Evolutionary conservation across 192 early-diverging fungal species (phyloP), one percentile per base, ranked within the genome.

Genomic region (Gamsiella multidivaricata): DNA sequence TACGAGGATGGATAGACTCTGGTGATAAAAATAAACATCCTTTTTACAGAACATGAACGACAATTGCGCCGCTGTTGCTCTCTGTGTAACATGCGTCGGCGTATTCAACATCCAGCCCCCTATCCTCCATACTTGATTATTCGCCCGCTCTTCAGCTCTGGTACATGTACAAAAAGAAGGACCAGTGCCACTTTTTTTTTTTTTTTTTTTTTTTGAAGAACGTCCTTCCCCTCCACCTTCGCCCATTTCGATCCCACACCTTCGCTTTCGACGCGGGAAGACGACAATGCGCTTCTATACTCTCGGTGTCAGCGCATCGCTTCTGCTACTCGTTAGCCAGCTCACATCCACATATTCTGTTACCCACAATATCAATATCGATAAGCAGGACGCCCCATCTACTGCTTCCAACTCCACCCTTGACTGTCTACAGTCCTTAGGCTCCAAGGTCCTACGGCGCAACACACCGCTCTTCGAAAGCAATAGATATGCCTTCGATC

Each of bases 401-500:
- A 28, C 23, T 11, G 52, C 65, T 7, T 14, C n/a, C 31, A 65
- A 54, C 25, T 50, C 66, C 1, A 52, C 45, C 7, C 32, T 61
- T 10, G 32, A 52, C 2, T 71, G 69, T 42, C 54, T 71, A 6
- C 46, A 62, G 18, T 61, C 69, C 15, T 18, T 71, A 10, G 69
- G 69, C 0, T 36, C 69, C 53, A 71, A 56, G 14, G 69, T 71
- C 20, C 60, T 71, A 18, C 29, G 45, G 45, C 51, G 60, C 31
- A 1, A 43, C 1, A 63, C 59, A 3, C 29, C 69, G 0, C n/a
- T 20, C 5, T 71, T 55, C 36, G 43, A 54, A 23, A 47, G 11
- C 18, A 37, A 71, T 15, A 22, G 69, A 18, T 71, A 71, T 39
- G 69, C 29, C 0, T 71, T 71, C 28, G 69, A 71, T 43, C 50